Evolutionary conservation across 1,284 basidiomycete genomes (phyloP), one percentile per base, ranked within the genome.

Genomic region (Pisolithus thermaeus): DNA sequence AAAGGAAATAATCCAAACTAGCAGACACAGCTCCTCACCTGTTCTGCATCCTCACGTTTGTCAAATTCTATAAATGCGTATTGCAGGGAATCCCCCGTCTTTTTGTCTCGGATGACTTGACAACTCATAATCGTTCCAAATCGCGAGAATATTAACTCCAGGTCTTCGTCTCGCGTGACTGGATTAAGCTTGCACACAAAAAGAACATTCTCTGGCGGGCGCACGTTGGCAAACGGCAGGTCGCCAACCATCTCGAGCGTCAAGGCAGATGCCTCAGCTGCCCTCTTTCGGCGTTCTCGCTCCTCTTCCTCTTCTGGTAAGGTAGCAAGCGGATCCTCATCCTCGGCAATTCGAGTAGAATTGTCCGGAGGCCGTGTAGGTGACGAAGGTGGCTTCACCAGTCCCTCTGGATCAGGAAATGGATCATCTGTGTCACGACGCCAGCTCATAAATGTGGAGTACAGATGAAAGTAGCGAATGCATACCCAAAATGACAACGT

Each of bases 31-130:
- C 39, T 20, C 59, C 74, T 53, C 55, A 92, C 91, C 80, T 93
- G 85, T 67, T 99, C 96, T 1, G 96, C 95, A 40, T 93, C 87
- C 53, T 93, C 90, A 45, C 86, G 75, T 67, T 90, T 88, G 66
- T 97, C 94, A 71, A 97, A 99, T 71, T 99, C 97, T 62, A 99
- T 94, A 64, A 99, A 99, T 1, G 97, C 96, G 67, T 99, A 99
- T 67, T 99, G 96, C 54, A 99, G 71, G 40, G 89, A 92, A 69
- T 99, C 97, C 1, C 96, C 95, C 5, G 93, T 95, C 70, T 87
- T 90, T 68, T 94, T 95, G 68, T 99, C 96, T 49, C 92, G 76
- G 58, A 99, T 96, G 47, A 99, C 90, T 68, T 99, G 95, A 70
- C 97, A 99, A 61, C 90, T 94, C 78, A 97, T 86, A 61, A 99